Conservation (phyloP, 225 moss, liverwort and hornwort species). For the Asterella californica region DNA sequence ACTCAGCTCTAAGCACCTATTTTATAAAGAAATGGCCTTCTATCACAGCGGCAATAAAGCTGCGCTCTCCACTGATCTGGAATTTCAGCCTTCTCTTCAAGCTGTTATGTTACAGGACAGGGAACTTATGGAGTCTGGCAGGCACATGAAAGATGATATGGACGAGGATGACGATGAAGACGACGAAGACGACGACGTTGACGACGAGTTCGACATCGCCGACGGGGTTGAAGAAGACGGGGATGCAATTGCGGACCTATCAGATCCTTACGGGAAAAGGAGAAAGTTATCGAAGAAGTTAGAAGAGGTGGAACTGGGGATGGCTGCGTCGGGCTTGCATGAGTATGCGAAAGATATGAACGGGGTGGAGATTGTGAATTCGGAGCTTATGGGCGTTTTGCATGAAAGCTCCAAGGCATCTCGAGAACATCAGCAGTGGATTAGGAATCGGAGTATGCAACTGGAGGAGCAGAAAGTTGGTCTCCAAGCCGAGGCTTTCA, state of each 20-base stretch:
- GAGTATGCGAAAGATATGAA: slow-evolving; percentile 37
- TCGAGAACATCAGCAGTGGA: slow-evolving; percentile 46
- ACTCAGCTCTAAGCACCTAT: slow-evolving; percentile 49
- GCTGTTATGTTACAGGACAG: slow-evolving; percentile 33
- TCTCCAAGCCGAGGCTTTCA: slow-evolving; percentile 50
- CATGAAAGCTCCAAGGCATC: slow-evolving; percentile 40
- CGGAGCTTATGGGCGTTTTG: slow-evolving; percentile 29
- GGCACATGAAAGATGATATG: slow-evolving; percentile 41
- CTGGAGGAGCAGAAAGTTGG: slow-evolving; percentile 54
- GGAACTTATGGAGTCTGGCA: slow-evolving; percentile 33
- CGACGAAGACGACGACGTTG: slow-evolving; percentile 39
- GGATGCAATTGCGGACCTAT: slow-evolving; percentile 25
- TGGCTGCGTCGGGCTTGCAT: slow-evolving; percentile 38
- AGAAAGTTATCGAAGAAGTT: slow-evolving; percentile 41
- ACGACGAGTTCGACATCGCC: slow-evolving; percentile 37
- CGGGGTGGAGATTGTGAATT: slow-evolving; percentile 38
- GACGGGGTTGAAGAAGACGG: slow-evolving; percentile 38
- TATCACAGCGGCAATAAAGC: slow-evolving; percentile 53
- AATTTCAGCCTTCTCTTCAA: slow-evolving; percentile 42
- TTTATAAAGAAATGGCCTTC: slow-evolving; percentile 52
- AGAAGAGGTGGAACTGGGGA: slow-evolving; percentile 42
- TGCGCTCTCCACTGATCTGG: slow-evolving; percentile 44
- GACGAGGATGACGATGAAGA: slow-evolving; percentile 52
- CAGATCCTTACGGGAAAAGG: slow-evolving; percentile 39
- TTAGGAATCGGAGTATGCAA: slow-evolving; percentile 38